Conservation (phyloP, 2,329 filamentous ascomycete genomes). For the Coniella vitis region DNA sequence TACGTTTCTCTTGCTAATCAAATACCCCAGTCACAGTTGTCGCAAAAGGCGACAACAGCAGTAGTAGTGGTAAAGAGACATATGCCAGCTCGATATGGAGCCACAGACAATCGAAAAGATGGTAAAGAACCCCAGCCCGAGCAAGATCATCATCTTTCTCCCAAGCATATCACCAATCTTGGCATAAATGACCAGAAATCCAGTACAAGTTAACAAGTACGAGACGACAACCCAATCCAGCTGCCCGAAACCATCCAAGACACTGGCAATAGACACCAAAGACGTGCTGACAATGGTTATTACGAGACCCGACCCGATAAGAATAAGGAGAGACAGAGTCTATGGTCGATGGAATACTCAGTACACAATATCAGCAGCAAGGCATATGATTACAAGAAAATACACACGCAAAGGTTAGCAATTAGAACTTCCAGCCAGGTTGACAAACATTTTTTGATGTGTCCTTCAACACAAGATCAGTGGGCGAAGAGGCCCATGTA, state of each 20-base stretch:
- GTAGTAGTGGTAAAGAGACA: constrained; percentile 27
- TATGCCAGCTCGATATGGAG: constrained; percentile 25
- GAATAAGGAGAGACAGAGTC: constrained; percentile 25
- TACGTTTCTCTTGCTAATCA: constrained; percentile 23
- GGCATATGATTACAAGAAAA: no score
- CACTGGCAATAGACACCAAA: constrained; percentile 36
- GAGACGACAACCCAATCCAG: constrained; percentile 40
- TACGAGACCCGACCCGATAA: constrained; percentile 40
- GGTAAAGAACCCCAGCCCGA: constrained; percentile 28
- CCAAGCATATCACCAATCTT: constrained; percentile 41
- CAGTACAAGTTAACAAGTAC: constrained; percentile 43
- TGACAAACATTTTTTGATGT: not conserved
- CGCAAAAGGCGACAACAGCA: constrained; percentile 27
- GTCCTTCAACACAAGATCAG: no score
- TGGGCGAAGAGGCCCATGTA: no score
- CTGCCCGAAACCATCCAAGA: constrained; percentile 29
- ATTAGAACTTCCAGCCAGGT: not conserved
- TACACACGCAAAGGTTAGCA: not conserved
- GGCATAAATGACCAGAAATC: constrained; percentile 35
- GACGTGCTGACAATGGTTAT: constrained; percentile 46
- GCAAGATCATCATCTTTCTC: constrained; percentile 30
- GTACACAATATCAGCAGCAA: constrained; percentile 7
- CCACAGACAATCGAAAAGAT: constrained; percentile 34
- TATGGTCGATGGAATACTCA: not conserved
- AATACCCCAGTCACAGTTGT: constrained; percentile 24